Percentiles rank a stretch among this genome's conserved stretches.
Conservation (phyloP, 495 filamentous ascomycete species). For the Haplographium delicatum region DNA sequence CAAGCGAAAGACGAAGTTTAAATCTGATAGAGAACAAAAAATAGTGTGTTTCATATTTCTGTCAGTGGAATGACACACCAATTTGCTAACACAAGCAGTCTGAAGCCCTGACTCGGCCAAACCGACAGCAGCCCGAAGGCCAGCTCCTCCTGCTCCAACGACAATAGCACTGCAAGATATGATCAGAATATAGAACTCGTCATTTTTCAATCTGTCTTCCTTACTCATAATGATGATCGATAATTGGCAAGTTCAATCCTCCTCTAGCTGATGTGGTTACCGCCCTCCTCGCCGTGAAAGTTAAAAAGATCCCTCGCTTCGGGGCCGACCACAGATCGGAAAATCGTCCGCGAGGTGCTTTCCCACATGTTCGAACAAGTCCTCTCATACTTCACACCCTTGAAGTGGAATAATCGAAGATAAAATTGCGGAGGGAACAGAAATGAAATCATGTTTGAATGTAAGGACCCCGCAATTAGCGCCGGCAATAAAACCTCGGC, state of each 20-base stretch:
- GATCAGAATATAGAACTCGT: not conserved
- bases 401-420: not conserved
- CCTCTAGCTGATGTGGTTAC: slow-evolving; percentile 1
- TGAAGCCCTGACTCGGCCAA: slow-evolving; percentile 21
- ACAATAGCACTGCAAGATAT: slow-evolving; percentile 20
- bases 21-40: not conserved
- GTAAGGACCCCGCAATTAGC: not conserved
- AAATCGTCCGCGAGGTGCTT: not conserved
- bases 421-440: not conserved
- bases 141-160: slow-evolving; percentile 25
- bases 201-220: slow-evolving; percentile 1
- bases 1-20: not conserved
- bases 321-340: not conserved
- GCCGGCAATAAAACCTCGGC: slow-evolving; percentile 1
- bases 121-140: slow-evolving; percentile 24
- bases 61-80: slow-evolving; percentile 12
- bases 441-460: not conserved
- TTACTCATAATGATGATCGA: slow-evolving; percentile 25
- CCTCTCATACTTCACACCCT: not conserved
- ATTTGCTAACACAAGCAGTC: slow-evolving; percentile 25
- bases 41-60: not conserved
- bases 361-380: not conserved
- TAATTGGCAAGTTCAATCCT: slow-evolving; percentile 8
- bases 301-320: not conserved
- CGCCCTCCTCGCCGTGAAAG: slow-evolving; percentile 3